Evolutionary conservation across 768 basidiomycete genomes (phyloP), one percentile per base, ranked within the genome.

Genomic region (Chalciporus piperatus): DNA sequence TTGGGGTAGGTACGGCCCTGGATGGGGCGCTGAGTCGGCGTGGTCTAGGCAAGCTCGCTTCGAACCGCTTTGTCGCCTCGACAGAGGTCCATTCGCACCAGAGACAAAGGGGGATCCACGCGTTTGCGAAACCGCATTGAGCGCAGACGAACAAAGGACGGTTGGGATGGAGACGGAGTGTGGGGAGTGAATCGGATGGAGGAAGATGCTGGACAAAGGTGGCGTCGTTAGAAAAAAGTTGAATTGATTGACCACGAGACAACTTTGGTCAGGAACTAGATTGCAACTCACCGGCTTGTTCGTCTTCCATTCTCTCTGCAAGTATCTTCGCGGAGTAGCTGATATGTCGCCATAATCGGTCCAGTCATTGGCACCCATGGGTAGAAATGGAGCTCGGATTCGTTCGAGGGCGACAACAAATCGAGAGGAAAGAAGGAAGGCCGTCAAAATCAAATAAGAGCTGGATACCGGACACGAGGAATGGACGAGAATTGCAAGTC

Each of bases 51-150:
- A 67, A 65, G 39, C 64, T 72, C 20, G 62, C 53, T 55, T 77
- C 73, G 55, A 74, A 76, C 41, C 66, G 68, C 46, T 62, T 70
- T 54, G 68, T 67, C 5, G 76, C 72, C 46, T 65, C 71, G 16
- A 67, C 59, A 22, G 75, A 78, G 5, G 74, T 70, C 76, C 77
- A 79, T 55, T 70, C 62, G 60, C 78, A 78, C 76, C 77, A 79
- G 16, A 79, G 61, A 66, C 77, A 79, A 52, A 79, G 67, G 22
- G 78, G 75, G 49, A 79, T 68, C 57, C 74, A 71, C 40, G 76
- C 70, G 45, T 79, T 79, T 32, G 70, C 64, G 48, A 77, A 78
- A 11, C 77, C 77, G 49, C 78, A 79, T 42, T 60, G 70, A 28
- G 54, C 66, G 65, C 78, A 79, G n/a, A 70, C 70, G 55, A 79